Percentiles rank a stretch among this genome's conserved stretches.
These are phyloP conservation scores for Geranium incanum DNA, from an alignment of 441 rosid genomes.

Conservation along the genomic window DNA sequence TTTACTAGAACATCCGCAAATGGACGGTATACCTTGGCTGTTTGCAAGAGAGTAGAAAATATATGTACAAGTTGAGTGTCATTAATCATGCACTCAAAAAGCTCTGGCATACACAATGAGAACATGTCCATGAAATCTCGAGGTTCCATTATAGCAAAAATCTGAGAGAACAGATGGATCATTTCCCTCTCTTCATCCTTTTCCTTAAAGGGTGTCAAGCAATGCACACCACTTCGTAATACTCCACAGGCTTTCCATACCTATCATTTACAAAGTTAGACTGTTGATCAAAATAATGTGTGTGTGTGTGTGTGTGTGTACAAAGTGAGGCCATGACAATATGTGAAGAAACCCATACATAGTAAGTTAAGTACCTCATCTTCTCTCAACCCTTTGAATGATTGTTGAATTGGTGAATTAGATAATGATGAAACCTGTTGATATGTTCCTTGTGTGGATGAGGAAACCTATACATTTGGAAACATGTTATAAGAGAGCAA, in stretches of 20 bases:
- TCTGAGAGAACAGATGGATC: constrained; percentile 77
- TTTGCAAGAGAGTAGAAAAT: constrained; percentile 75
- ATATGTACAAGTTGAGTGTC: constrained; percentile 80
- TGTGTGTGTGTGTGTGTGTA: not conserved
- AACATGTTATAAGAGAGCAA: constrained; percentile 20
- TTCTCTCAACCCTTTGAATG: constrained; percentile 89
- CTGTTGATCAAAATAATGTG: too few relatives aligned
- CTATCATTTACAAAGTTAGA: constrained; percentile 42
- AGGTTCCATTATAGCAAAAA: constrained; percentile 90
- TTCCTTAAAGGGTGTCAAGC: constrained; percentile 95
- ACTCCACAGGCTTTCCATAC: constrained; percentile 95
- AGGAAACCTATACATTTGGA: constrained; percentile 38
- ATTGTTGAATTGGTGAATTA: constrained; percentile 48
- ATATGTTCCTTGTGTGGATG: constrained; percentile 54
- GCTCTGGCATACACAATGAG: constrained; percentile 92
- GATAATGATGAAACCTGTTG: constrained; percentile 60
- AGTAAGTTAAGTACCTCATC: constrained; percentile 66
- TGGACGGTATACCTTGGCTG: constrained; percentile 74
- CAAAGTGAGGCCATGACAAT: constrained; percentile 30
- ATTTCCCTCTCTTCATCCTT: constrained; percentile 97
- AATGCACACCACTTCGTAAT: constrained; percentile 86
- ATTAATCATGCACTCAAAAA: constrained; percentile 92
- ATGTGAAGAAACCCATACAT: constrained; percentile 20
- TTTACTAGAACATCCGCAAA: constrained; percentile 86
- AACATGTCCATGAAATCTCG: constrained; percentile 99